Base-by-base conservation (phyloP, 2,329 filamentous ascomycete species). In the Colletotrichum costaricense region DNA sequence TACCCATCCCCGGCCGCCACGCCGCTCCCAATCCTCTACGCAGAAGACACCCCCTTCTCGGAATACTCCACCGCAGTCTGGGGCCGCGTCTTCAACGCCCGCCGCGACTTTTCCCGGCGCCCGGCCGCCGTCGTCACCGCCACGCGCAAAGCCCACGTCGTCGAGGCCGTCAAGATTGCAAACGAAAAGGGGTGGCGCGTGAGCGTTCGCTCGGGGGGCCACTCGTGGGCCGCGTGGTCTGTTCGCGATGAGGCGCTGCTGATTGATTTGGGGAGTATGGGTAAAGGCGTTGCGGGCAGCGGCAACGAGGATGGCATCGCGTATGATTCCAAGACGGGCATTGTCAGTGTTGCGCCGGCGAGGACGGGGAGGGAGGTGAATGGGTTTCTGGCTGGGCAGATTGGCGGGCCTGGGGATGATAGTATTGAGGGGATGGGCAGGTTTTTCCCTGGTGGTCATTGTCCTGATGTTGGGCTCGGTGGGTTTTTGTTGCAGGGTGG, bases 401-500 rank as follows among this genome's bases (percentile, higher is more conserved):
- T 63, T 9, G 69, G 69, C 26, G 69, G 69, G 28, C 69, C 69
- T 2, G 69, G 38, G 3, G 64, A 72, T 1, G 69, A 63, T 3
- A 63, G 66, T 28, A 66, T 46, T 9, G 69, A 72, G 58, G 70
- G 70, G 14, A 46, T 54, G 19, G 85, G 84, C 0, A 78, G 84
- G 46, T 83, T 89, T 80, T 90, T 90, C 75, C 81, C 83, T 0
- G 87, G 86, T 1, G 88, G 88, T 0, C 88, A 90, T 77, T 90
- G 88, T 76, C 88, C 88, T 0, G 87, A 89, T 77, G 88, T 90
- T 22, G 88, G 87, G 9, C 76, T 90, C n/a, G 88, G 88, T 0
- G 88, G 88, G 0, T 90, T 89, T 74, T 77, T 90, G 26, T 77
- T 90, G 16, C 88, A 89, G 75, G 88, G 88, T 0, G 88, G 88